Evolutionary conservation across 2,329 filamentous ascomycete species (phyloP).

Genomic region (Penicillium sp.): DNA sequence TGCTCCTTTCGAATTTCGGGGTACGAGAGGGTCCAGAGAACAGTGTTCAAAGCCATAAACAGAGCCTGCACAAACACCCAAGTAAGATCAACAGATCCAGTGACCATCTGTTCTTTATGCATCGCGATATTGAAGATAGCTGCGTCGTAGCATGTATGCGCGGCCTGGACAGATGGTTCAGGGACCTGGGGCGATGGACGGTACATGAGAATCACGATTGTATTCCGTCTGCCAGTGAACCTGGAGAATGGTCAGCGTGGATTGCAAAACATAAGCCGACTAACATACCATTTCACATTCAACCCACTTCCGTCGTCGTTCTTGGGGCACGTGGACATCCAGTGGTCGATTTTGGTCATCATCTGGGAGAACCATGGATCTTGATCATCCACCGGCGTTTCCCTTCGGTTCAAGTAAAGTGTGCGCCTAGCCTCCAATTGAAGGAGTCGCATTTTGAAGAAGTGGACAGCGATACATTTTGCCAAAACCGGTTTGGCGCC

Average conservation of each 20-base stretch:
- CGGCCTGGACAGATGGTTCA: constrained; percentile 76
- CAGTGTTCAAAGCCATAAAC: constrained; percentile 88
- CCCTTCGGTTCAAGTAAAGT: constrained; percentile 80
- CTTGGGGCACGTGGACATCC: constrained; percentile 75
- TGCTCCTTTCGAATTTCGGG: constrained; percentile 76
- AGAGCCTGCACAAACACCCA: constrained; percentile 91
- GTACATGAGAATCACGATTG: constrained; percentile 85
- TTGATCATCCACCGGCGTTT: constrained; percentile 73
- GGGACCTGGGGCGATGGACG: constrained; percentile 91
- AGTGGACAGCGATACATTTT: constrained; percentile 89
- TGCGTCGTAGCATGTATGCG: constrained; percentile 79
- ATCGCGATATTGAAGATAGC: constrained; percentile 79
- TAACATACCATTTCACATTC: constrained; percentile 75
- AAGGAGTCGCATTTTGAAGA: constrained; percentile 84
- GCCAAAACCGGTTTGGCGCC: constrained; percentile 72
- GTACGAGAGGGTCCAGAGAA: constrained; percentile 91
- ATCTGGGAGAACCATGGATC: constrained; percentile 88
- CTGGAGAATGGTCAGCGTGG: constrained; percentile 33
- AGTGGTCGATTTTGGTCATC: constrained; percentile 74
- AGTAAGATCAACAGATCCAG: constrained; percentile 77
- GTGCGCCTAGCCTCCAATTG: constrained; percentile 86
- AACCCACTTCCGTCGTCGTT: constrained; percentile 69
- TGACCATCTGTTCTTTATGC: constrained; percentile 76
- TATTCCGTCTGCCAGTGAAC: constrained; percentile 73
- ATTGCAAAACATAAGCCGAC: background rate